Conservation (phyloP, 1,284 basidiomycete genomes). For the Ceratobasidium sp. region DNA sequence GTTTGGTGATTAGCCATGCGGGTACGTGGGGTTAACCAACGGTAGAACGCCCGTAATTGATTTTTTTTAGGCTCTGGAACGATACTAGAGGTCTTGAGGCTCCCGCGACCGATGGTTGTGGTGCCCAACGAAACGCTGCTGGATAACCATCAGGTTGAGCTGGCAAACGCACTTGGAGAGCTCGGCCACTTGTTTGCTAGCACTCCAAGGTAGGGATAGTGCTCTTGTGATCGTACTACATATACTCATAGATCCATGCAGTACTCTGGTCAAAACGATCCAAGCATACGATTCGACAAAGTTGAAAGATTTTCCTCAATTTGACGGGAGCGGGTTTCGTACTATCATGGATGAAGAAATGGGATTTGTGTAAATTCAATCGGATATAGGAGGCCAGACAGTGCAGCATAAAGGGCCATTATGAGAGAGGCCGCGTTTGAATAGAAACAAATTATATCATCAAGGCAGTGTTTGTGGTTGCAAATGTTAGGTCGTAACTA, state of each 20-base stretch:
- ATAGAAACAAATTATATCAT: constrained; percentile 28
- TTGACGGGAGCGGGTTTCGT: constrained; percentile 72
- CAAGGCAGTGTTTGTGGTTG: constrained; percentile 37
- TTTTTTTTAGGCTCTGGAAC: constrained; percentile 85
- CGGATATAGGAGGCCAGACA: not conserved
- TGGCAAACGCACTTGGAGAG: constrained; percentile 75
- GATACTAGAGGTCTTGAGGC: constrained; percentile 87
- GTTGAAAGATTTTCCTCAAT: constrained; percentile 70
- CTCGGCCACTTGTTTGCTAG: constrained; percentile 74
- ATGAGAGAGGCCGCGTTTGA: not conserved
- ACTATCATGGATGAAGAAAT: constrained; percentile 76
- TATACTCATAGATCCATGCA: constrained; percentile 52
- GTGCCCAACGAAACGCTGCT: constrained; percentile 90
- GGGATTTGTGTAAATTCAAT: constrained; percentile 63
- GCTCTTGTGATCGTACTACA: constrained; percentile 22
- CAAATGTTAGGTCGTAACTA: constrained; percentile 31
- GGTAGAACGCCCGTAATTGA: not conserved
- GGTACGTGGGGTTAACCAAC: constrained; percentile 64
- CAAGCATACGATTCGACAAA: constrained; percentile 60
- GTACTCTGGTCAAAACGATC: constrained; percentile 66
- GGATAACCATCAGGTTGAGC: constrained; percentile 93
- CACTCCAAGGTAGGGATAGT: constrained; percentile 64
- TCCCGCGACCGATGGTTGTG: constrained; percentile 80
- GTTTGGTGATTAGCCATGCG: constrained; percentile 91
- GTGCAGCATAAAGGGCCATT: not conserved